phyloP scores from a whole-genome alignment of 2,329 filamentous ascomycete species.

The Verticillium nonalfalfae region DNA sequence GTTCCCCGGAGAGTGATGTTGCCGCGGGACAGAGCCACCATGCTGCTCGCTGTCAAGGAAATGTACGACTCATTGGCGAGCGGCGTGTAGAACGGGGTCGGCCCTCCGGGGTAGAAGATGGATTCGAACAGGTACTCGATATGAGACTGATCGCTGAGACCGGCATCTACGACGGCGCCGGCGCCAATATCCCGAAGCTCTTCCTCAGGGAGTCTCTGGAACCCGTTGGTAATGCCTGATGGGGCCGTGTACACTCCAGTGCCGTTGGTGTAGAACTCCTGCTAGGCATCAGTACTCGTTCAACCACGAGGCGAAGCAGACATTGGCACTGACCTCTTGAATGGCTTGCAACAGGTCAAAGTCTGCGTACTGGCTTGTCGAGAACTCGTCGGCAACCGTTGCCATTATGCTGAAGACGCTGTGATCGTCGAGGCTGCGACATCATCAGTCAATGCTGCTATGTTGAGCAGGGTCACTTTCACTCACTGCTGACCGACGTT shows the following conservation, averaged over 20 bases:
- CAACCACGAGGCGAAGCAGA: not conserved
- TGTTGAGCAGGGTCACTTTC: not conserved
- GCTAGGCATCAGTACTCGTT: not conserved
- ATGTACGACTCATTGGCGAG: constrained; percentile 17
- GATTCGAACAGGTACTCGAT: constrained; percentile 20
- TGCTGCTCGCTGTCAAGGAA: constrained; percentile 15
- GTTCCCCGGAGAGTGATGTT: constrained; percentile 13
- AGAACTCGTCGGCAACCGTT: constrained; percentile 14
- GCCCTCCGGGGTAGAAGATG: constrained; percentile 19
- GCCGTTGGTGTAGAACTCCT: constrained; percentile 15
- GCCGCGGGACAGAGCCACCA: constrained; percentile 16
- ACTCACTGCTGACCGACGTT: constrained; percentile 17
- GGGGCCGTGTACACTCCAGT: constrained; percentile 16
- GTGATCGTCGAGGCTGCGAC: constrained; percentile 17
- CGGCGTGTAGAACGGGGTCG: constrained; percentile 18
- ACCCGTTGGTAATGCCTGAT: constrained; percentile 17
- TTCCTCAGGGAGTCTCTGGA: constrained; percentile 14
- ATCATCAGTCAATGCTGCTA: not conserved
- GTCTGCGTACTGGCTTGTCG: constrained; percentile 13
- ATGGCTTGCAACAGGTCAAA: constrained; percentile 9
- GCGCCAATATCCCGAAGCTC: constrained; percentile 14
- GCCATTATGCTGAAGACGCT: constrained; percentile 21
- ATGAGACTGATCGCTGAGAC: constrained; percentile 17
- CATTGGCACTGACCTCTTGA: constrained; percentile 4
- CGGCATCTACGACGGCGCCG: constrained; percentile 10